Evolutionary conservation across 129 eudicot species (phyloP), one percentile per base, ranked within the genome.

Genomic region (Rutidosis leptorrhynchoides): DNA sequence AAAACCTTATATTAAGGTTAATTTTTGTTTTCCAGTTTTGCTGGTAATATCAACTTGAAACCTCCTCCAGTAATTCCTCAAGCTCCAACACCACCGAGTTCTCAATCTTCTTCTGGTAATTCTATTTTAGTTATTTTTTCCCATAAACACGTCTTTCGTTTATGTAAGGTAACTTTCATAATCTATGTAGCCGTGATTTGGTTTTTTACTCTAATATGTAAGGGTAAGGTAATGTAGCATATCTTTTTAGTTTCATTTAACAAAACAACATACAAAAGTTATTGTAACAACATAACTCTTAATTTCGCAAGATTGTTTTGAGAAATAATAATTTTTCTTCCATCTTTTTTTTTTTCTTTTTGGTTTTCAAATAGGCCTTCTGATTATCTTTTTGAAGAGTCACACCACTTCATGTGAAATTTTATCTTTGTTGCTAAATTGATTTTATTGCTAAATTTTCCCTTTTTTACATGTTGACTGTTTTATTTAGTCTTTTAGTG

Each of bases 21-120:
- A 59, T 60, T 77, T 67, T 49, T 49, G 55, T 49, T 14, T 81
- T 74, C 55, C 86, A 92, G 98, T 92, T 92, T 92, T 82, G 42
- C 45, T 16, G 79, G 79, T 69, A 92, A 92, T 65, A 69, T 28
- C 20, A 42, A 4, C 4, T 68, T 92, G 81, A 62, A 21, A 27
- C 5, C 59, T 37, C 91, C 80, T 49, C 83, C 96, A 33, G 73
- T 67, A 33, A 42, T 81, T 71, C 98, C 98, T 58, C 95, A 90
- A 63, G 76, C 98, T 69, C 90, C 96, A 69, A 11, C 76, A 45
- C 73, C 83, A 23, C 80, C 81, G 12, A 52, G 56, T 82, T 30
- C 83, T 83, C 73, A 72, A 75, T 70, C 80, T 60, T 10, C 74
- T 68, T 68, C 77, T 78, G 97, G 97, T 87, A 71, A 45, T 42